Evolutionary conservation across 2,329 filamentous ascomycete genomes (phyloP), one percentile per base, ranked within the genome.

Genomic region (Colletotrichum sp.): DNA sequence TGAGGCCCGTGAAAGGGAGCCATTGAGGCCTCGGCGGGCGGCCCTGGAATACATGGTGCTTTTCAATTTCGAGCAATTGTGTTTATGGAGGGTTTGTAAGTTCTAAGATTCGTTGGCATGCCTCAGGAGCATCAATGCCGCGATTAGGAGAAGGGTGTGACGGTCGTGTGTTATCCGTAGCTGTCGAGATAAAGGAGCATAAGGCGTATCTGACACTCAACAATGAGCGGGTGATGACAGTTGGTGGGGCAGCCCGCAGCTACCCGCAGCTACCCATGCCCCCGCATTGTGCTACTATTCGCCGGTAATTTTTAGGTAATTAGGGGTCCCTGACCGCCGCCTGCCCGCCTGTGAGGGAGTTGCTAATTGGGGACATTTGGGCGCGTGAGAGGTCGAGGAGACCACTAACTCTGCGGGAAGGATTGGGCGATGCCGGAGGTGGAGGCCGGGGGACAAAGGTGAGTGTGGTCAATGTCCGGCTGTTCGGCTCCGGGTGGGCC

Each of bases 231-330:
- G 30, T 57, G 69, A 52, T 32, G 28, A 39, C 16, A 39, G 52
- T 21, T 39, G 64, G 76, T 65, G 68, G 72, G 76, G 72, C 63
- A 70, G 66, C 71, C 77, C 77, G 77, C 75, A 70, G 59, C 69
- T 78, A 77, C 77, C 77, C 77, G 77, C 77, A 78, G 71, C 69
- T 78, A 78, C 75, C 77, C 77, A 77, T 75, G 73, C 39, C 57
- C 75, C 73, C 68, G 69, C 72, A 76, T 66, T 57, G 55, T 60
- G 71, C 67, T 71, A 28, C 75, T 32, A 62, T 75, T 77, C 64
- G 75, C 75, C 69, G n/a, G 44, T 60, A 52, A 69, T 24, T 69
- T 69, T 69, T 69, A 65, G 71, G 64, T 73, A 65, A 72, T 66
- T 74, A 76, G 65, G 74, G 70, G 74, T 76, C 74, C 44, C 62